phyloP scores from a whole-genome alignment of 139 green algal species.

The Coelastrella sp. region DNA sequence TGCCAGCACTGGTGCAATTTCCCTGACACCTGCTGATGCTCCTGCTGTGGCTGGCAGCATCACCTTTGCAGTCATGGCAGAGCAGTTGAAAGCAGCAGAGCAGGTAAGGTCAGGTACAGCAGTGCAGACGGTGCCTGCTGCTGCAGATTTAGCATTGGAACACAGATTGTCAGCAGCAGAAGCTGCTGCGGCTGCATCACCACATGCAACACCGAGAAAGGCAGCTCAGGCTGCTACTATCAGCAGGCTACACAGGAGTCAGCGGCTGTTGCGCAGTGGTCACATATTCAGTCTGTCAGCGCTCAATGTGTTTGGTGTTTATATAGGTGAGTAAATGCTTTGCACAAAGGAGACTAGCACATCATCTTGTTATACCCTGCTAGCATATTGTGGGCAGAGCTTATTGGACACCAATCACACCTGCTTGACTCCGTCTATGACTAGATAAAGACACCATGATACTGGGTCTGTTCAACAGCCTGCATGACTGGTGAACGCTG shows the following conservation, averaged over 20 bases:
- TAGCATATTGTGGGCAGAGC: no score
- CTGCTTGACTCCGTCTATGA: no score
- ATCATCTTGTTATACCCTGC: background rate
- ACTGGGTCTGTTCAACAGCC: no score
- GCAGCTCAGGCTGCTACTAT: background rate
- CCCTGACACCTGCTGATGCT: background rate
- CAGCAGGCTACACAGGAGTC: background rate
- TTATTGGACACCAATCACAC: no score
- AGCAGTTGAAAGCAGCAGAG: background rate
- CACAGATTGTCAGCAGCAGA: background rate
- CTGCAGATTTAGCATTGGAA: no score
- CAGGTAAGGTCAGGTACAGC: background rate
- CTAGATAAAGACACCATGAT: no score
- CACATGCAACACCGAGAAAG: background rate
- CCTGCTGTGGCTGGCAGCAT: background rate
- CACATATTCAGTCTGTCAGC: conserved; percentile 36
- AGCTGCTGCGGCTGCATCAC: background rate
- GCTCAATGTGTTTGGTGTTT: conserved; percentile 39
- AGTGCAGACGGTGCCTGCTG: background rate
- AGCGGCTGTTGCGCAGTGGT: background rate
- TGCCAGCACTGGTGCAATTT: background rate
- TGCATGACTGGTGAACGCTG: no score
- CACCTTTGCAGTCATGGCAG: background rate
- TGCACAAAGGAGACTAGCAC: background rate
- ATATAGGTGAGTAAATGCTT: background rate